Evolutionary conservation across 176 grass and related monocot species (phyloP), one percentile per base, ranked within the genome.

Genomic region (Cenchrus americanus): DNA sequence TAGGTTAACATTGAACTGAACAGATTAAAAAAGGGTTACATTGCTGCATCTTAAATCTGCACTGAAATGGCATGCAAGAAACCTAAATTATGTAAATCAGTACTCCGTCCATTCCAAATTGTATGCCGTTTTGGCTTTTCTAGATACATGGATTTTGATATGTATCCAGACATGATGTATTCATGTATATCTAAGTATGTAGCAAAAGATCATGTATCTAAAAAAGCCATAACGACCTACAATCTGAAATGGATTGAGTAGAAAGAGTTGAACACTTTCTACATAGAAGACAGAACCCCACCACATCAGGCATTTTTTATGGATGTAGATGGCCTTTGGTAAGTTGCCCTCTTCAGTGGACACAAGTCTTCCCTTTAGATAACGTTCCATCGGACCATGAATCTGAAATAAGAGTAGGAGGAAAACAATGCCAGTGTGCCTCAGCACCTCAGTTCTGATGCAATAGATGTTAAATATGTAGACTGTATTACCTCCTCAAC

Each of bases 221-320:
- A 37, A 37, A 37, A 37, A 37, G 4, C 34, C 34, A 37, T 4
- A 37, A 37, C 34, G 34, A 37, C 34, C 34, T 37, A 37, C 34
- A 37, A 37, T 37, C 4, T 37, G 34, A 37, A 37, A 37, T 3
- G 34, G 34, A 37, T 37, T 2, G 34, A 37, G 73, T 63, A 84
- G 41, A 74, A 50, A 68, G 26, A 68, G 21, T 89, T 75, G 26
- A 69, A 40, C 22, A 4, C 15, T 43, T 6, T 54, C 2, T 8
- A n/a, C 52, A 26, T 46, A 84, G 6, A 75, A 71, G 64, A 18
- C 66, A 84, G 8, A 64, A 71, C 69, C 37, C 71, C 85, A 97
- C 94, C 94, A 93, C 1, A 70, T 64, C 57, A 97, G 12, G 52
- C 94, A 97, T 62, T 81, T 91, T 21, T 75, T 6, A 77, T 97